These are phyloP conservation scores for Colletotrichum coccodes DNA, from an alignment of 2,329 filamentous ascomycete species.

Conservation along the genomic window DNA sequence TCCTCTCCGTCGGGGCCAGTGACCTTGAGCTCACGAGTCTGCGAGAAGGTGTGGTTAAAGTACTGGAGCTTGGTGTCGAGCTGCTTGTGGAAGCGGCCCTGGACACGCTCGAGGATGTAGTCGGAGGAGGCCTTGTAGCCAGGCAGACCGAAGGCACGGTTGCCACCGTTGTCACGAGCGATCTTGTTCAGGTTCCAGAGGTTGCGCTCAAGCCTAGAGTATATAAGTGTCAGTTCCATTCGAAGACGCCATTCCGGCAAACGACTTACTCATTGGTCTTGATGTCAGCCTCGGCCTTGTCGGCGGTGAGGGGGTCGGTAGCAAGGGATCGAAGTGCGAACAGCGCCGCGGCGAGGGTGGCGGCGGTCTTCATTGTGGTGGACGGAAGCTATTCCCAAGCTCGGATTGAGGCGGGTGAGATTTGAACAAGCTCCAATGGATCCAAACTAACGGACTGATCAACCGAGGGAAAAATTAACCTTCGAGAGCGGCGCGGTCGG, in stretches of 20 bases:
- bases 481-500: background rate
- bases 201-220: constrained; percentile 59
- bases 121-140: constrained; percentile 69
- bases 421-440: constrained; percentile 12
- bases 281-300: constrained; percentile 52
- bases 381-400: constrained; percentile 6
- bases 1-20: constrained; percentile 56
- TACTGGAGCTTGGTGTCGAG: constrained; percentile 57
- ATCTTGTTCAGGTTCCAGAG: constrained; percentile 66
- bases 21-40: constrained; percentile 53
- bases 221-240: background rate
- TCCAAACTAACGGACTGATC: constrained; percentile 24
- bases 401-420: background rate
- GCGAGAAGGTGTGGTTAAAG: constrained; percentile 57
- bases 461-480: background rate
- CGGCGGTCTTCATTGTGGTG: constrained; percentile 32
- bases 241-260: background rate
- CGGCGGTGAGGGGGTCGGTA: constrained; percentile 47
- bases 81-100: constrained; percentile 49
- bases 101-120: constrained; percentile 60
- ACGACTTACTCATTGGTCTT: constrained; percentile 46
- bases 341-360: constrained; percentile 29
- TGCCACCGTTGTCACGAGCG: constrained; percentile 64
- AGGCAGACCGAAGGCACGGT: constrained; percentile 68
- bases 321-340: constrained; percentile 30